phyloP scores from a whole-genome alignment of 768 basidiomycete species.

The Cubamyces lactineus region DNA sequence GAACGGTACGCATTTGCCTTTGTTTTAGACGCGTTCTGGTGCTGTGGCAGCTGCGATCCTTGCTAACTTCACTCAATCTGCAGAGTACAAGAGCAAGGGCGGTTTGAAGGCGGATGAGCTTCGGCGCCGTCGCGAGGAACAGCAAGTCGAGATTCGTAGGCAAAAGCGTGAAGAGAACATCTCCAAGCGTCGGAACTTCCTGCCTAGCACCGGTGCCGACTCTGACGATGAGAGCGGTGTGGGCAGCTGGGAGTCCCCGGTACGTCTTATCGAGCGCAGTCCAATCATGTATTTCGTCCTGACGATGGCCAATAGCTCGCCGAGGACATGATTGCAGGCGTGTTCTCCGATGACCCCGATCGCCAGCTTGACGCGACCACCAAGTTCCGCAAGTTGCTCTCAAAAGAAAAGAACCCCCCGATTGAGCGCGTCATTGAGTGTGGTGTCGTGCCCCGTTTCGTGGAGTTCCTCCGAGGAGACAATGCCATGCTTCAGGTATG shows the following conservation, averaged over 20 bases:
- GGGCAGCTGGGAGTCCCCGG: slow-evolving; percentile 76
- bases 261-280: slow-evolving; percentile 41
- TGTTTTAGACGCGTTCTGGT: slow-evolving; percentile 1
- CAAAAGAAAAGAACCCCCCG: slow-evolving; percentile 99
- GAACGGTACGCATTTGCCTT: slow-evolving; percentile 52
- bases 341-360: slow-evolving; percentile 90
- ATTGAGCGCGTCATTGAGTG: slow-evolving; percentile 98
- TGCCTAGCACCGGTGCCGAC: slow-evolving; percentile 72
- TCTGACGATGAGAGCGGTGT: slow-evolving; percentile 90
- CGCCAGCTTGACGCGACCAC: slow-evolving; percentile 96
- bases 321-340: slow-evolving; percentile 90
- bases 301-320: slow-evolving; percentile 50
- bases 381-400: slow-evolving; percentile 97
- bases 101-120: slow-evolving; percentile 91
- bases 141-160: slow-evolving; percentile 97
- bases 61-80: slow-evolving; percentile 42
- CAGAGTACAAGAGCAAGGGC: slow-evolving; percentile 92
- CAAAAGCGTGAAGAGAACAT: slow-evolving; percentile 99
- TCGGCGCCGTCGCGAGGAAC: slow-evolving; percentile 94
- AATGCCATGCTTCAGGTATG: slow-evolving; percentile 83
- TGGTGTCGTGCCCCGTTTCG: slow-evolving; percentile 95
- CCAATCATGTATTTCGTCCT: slow-evolving; percentile 20
- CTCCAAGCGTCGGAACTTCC: slow-evolving; percentile 94
- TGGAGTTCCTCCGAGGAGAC: slow-evolving; percentile 84
- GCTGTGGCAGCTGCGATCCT: slow-evolving; percentile 12